phyloP scores from a whole-genome alignment of 73 alveolate genomes.

The Blepharisma japonicum region DNA sequence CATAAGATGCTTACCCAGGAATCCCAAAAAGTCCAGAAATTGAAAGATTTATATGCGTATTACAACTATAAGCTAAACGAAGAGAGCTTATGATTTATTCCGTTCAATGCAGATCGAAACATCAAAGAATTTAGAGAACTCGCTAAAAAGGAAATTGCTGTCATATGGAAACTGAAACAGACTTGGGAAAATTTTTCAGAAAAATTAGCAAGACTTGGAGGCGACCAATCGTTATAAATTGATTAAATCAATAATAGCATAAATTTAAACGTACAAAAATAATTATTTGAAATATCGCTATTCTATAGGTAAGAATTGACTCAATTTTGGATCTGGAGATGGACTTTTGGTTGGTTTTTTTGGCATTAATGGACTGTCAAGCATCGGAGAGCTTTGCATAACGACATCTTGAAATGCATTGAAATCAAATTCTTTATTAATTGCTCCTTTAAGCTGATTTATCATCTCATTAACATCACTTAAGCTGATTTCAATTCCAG shows the following conservation, averaged over 20 bases:
- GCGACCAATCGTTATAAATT: too few relatives aligned
- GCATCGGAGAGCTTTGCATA: conserved; percentile 1
- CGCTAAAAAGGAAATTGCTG: too few relatives aligned
- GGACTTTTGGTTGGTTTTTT: too few relatives aligned
- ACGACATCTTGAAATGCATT: not conserved
- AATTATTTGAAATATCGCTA: conserved; percentile 2
- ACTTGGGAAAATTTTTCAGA: too few relatives aligned
- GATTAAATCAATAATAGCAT: not conserved
- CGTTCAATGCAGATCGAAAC: too few relatives aligned
- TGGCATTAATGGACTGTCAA: not conserved
- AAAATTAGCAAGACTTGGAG: too few relatives aligned
- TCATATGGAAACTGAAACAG: too few relatives aligned
- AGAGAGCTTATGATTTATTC: not conserved
- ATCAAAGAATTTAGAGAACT: too few relatives aligned
- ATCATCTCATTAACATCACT: not conserved
- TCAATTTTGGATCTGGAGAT: not conserved
- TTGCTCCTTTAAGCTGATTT: not conserved
- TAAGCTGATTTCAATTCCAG: not conserved
- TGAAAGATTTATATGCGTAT: not conserved
- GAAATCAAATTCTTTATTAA: not conserved
- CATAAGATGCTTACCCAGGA: not conserved
- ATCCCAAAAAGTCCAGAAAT: not conserved
- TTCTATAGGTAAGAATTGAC: not conserved
- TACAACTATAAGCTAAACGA: not conserved
- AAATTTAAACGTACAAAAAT: not conserved